These are phyloP conservation scores for Solanum chmielewskii DNA, from an alignment of 257 asterid genomes.

Conservation along the genomic window DNA sequence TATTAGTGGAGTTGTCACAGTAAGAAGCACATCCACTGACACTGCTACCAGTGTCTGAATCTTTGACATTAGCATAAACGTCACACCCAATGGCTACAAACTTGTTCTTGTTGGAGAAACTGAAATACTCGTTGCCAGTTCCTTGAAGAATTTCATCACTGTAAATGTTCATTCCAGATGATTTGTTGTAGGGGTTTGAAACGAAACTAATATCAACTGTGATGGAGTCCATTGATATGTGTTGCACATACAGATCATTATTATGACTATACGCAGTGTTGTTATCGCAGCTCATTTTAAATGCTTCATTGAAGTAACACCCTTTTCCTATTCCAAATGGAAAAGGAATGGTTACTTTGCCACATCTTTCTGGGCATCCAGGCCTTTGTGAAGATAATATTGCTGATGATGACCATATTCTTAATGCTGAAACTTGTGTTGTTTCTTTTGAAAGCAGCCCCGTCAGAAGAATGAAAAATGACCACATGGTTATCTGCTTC, in stretches of 20 bases:
- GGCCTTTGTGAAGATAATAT: slow-evolving; percentile 8
- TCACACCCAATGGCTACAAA: slow-evolving; percentile 22
- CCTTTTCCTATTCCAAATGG: slow-evolving; percentile 36
- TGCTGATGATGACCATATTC: neutral
- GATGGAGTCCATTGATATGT: slow-evolving; percentile 6
- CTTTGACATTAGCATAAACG: slow-evolving; percentile 8
- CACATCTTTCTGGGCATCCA: slow-evolving; percentile 12
- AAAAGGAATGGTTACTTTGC: slow-evolving; percentile 23
- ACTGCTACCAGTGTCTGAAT: neutral
- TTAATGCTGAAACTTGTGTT: neutral
- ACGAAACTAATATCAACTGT: accelerated
- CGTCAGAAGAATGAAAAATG: neutral
- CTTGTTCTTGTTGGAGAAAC: slow-evolving; percentile 4
- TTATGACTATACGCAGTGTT: neutral
- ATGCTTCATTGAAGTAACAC: slow-evolving; percentile 11
- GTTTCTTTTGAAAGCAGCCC: neutral
- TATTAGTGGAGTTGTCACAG: neutral
- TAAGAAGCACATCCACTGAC: slow-evolving; percentile 11
- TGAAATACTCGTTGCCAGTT: neutral
- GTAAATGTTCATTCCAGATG: neutral
- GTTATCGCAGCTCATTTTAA: slow-evolving; percentile 7
- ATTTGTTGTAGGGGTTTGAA: neutral
- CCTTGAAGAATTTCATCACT: neutral
- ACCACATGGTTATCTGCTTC: neutral
- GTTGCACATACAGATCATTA: accelerated